Conservation (phyloP, 768 basidiomycete genomes). For the Tylopilus sp. region DNA sequence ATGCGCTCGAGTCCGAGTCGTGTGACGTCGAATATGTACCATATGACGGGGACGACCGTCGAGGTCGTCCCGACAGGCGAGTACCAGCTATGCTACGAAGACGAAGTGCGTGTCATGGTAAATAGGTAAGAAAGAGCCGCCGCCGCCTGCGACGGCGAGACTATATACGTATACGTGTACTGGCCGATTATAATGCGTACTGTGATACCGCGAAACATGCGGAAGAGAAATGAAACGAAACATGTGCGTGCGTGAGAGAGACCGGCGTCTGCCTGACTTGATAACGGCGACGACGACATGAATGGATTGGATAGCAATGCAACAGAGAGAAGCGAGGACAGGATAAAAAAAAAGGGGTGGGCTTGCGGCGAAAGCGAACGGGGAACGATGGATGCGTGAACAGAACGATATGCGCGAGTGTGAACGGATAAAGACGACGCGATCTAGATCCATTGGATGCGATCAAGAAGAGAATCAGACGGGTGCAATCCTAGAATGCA, state of each 20-base stretch:
- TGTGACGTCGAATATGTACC: background rate
- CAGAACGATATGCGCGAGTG: slow-evolving; percentile 4
- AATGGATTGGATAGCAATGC: slow-evolving; percentile 20
- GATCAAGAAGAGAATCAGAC: background rate
- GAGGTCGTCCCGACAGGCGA: slow-evolving; percentile 8
- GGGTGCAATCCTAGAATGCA: slow-evolving; percentile 19
- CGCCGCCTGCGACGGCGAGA: slow-evolving; percentile 23
- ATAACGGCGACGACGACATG: slow-evolving; percentile 1
- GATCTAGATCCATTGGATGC: slow-evolving; percentile 5
- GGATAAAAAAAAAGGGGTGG: background rate
- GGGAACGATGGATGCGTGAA: background rate
- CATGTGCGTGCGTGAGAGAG: slow-evolving; percentile 5
- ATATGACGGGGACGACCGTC: slow-evolving; percentile 14
- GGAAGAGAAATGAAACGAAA: slow-evolving; percentile 2
- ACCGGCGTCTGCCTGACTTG: background rate
- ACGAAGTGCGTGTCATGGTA: slow-evolving; percentile 11
- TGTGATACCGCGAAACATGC: slow-evolving; percentile 18
- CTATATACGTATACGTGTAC: slow-evolving; percentile 28
- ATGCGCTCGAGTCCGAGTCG: background rate
- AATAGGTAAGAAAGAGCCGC: slow-evolving; percentile 7
- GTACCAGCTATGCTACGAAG: slow-evolving; percentile 16
- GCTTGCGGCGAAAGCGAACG: slow-evolving; percentile 10
- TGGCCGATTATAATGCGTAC: slow-evolving; percentile 27
- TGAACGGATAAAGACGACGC: slow-evolving; percentile 11
- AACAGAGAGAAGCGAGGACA: slow-evolving; percentile 4